Base-by-base conservation (phyloP, 1,284 basidiomycete species). In the Cystobasidiaceae sp. region DNA sequence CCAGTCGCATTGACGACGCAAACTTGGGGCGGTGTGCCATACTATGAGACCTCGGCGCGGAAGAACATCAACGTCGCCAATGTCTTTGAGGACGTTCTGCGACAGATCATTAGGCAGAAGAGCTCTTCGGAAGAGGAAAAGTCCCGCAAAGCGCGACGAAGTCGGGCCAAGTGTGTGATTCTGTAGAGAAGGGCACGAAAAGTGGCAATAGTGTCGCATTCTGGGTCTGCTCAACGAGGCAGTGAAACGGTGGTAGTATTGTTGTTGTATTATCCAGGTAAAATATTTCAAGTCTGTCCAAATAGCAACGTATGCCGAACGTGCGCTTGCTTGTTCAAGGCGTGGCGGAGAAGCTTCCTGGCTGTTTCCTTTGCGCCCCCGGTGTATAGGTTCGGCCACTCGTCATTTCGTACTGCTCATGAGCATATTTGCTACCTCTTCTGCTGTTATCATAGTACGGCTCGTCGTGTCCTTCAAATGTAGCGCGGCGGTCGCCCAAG, bases 1-100 rank as follows among this genome's bases (percentile, higher is more conserved):
- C 87, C 90, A 45, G 83, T 86, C 71, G 78, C 82, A 8, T 81
- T 90, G 6, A 64, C 61, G 39, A 83, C 86, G 6, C 78, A 77
- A 46, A 79, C 80, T 7, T 91, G 89, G 89, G 80, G 80, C n/a
- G 71, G 72, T 6, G 46, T 89, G 21, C 87, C 88, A 1, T 88
- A 89, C 74, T 91, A 87, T 76, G 90, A 92, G 77, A 90, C 89
- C 2, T 88, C 86, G 4, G 87, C 89, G 5, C 88, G 90, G 75
- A 81, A 83, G 62, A 85, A 89, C 71, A 89, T 87, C 86, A 85
- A 90, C 72, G 82, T 91, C 55, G 78, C 79, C 9, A 86, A 88
- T 46, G 87, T 88, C 11, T 91, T 92, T 73, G 84, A 88, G 69
- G 87, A 88, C 68, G 80, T 91, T 37, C 77, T 89, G 48, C 81